Conservation (phyloP, 2,329 filamentous ascomycete genomes). For the Pseudogymnoascus sp. region DNA sequence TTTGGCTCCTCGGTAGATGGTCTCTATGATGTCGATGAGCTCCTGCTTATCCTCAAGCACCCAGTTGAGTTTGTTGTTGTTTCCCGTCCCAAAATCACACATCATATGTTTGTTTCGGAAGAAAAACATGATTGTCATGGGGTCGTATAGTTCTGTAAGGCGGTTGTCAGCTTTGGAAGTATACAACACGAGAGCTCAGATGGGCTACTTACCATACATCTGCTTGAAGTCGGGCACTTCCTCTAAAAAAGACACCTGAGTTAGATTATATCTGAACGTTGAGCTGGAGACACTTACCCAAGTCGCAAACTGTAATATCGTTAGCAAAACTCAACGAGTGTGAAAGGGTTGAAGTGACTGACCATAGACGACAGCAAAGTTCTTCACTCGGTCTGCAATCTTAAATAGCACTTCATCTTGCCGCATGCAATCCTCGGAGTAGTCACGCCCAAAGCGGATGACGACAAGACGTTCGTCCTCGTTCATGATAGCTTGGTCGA, state of each 20-base stretch:
- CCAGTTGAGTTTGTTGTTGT: conserved; percentile 98
- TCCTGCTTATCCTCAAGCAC: conserved; percentile 97
- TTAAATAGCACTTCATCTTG: conserved; percentile 93
- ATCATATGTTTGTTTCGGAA: conserved; percentile 99
- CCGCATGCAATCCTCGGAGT: conserved; percentile 70
- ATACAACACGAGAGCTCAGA: not conserved
- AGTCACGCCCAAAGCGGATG: conserved; percentile 87
- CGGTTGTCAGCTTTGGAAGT: conserved; percentile 11
- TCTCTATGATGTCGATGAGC: conserved; percentile 96
- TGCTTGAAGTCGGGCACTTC: conserved; percentile 88
- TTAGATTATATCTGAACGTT: not conserved
- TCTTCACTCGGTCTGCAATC: conserved; percentile 89
- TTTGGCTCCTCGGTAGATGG: conserved; percentile 95
- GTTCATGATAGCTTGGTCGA: conserved; percentile 85
- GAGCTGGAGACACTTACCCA: conserved; percentile 32
- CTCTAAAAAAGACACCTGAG: conserved; percentile 38
- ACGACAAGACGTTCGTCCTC: conserved; percentile 91
- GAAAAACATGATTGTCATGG: conserved; percentile 95
- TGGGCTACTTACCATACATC: conserved; percentile 66
- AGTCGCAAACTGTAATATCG: conserved; percentile 61
- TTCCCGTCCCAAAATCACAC: conserved; percentile 95
- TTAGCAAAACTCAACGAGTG: not conserved
- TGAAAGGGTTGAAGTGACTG: not conserved
- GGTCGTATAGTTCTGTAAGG: conserved; percentile 64
- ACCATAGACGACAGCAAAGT: conserved; percentile 79